A percentile compares a stretch with the other conserved stretches of the same genome.
phyloP scores from a whole-genome alignment of 1,284 basidiomycete species.

The Papiliotrema flavescens region DNA sequence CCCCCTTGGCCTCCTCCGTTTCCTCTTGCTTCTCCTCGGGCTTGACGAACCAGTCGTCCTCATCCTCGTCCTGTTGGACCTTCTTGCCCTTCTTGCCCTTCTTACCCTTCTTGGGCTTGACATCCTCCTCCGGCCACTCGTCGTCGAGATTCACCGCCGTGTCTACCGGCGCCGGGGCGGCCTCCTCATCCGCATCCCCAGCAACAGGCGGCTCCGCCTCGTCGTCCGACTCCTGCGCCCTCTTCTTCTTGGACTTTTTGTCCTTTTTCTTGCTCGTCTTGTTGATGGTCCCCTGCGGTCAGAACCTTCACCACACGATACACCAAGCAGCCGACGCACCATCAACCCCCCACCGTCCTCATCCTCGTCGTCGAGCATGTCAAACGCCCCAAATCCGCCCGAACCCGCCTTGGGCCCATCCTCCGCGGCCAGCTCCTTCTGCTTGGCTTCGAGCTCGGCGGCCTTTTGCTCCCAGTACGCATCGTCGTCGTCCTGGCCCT shows the following conservation, averaged over 20 bases:
- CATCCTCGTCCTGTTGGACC: constrained; percentile 26
- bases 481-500: constrained; percentile 63
- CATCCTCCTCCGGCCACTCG: constrained; percentile 49
- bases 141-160: constrained; percentile 35
- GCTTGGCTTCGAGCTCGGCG: constrained; percentile 27
- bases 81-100: constrained; percentile 54
- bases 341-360: constrained; percentile 77
- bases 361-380: constrained; percentile 56
- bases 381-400: constrained; percentile 34
- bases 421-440: constrained; percentile 57
- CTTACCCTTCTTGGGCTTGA: constrained; percentile 52
- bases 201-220: constrained; percentile 20
- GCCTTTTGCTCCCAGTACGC: constrained; percentile 61
- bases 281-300: constrained; percentile 20
- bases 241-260: constrained; percentile 23
- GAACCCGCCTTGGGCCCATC: constrained; percentile 57
- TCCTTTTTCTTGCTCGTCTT: constrained; percentile 20
- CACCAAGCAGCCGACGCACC: constrained; percentile 53
- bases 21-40: constrained; percentile 34
- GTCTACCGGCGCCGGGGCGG: constrained; percentile 13
- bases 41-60: constrained; percentile 28
- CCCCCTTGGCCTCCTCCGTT: constrained; percentile 34
- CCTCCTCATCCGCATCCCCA: constrained; percentile 44
- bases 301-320: not conserved
- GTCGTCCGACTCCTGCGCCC: constrained; percentile 11